Base-by-base conservation (phyloP, 192 early-diverging fungal genomes). In the Phlyctochytrium bullatum region DNA sequence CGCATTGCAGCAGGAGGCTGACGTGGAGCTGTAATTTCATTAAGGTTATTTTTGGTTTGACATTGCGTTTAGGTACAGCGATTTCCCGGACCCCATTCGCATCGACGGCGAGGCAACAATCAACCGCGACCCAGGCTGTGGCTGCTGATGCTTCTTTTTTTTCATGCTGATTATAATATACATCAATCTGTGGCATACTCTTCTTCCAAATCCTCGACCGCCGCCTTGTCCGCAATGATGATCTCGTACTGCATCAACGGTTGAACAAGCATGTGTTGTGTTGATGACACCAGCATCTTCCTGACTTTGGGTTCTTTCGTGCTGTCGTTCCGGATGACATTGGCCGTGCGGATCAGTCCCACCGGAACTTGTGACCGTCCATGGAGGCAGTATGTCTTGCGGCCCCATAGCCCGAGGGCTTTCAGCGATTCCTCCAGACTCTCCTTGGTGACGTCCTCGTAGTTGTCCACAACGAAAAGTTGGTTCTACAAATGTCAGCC, bases 1-100 rank as follows among this genome's bases (percentile, higher is more conserved):
- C 65, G 95, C 97, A 25, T 81, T 99, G 73, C 88, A 92, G 67
- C 93, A 97, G 76, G 96, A 98, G 76, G 81, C 89, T 28, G 94
- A 96, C 27, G 88, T 91, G 50, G 91, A 92, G 62, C 73, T 93
- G 86, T 94, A 86, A 66, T 65, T 73, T 27, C 12, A 36, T 29
- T 34, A 10, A 24, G 34, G 14, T 30, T n/a, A 16, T 52, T 57
- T 64, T 57, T 64, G 36, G 14, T 30, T 29, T 50, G 66, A 20
- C 20, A 17, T 35, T 10, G 27, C 1, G 14, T 61, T 52, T 36
- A 64, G 69, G 25, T 79, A 73, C 74, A 90, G 80, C 80, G 95
- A 97, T 73, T 93, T 97, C 68, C 88, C 88, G 24, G 93, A 93
- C 69, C 88, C 93, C 52, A 94, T 97, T 79, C 80, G 90, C 68